These are phyloP conservation scores for Coemansia sp. DNA, from an alignment of 192 early-diverging fungal genomes.

Conservation along the genomic window DNA sequence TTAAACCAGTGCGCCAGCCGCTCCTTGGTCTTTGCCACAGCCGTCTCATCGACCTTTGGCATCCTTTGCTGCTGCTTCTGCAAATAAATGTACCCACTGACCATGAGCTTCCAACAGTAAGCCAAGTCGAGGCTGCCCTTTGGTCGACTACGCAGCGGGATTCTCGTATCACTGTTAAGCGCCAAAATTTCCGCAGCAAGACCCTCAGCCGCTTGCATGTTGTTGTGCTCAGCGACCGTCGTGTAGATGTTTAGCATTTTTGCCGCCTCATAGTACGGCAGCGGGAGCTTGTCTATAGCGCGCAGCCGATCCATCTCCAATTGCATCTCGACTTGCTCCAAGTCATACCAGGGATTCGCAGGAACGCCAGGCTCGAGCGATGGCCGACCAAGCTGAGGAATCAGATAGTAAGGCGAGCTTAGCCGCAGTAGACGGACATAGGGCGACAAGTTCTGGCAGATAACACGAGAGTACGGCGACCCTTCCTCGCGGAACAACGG, in stretches of 20 bases:
- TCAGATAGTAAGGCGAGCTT: constrained; percentile 37
- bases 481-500: constrained; percentile 45
- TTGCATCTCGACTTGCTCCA: constrained; percentile 43
- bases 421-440: constrained; percentile 34
- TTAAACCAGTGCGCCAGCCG: constrained; percentile 39
- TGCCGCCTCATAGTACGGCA: constrained; percentile 25
- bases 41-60: background rate
- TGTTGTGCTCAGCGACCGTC: constrained; percentile 42
- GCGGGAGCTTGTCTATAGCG: constrained; percentile 50
- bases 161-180: constrained; percentile 19
- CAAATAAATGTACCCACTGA: constrained; percentile 30
- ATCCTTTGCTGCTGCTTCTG: constrained; percentile 19
- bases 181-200: constrained; percentile 38
- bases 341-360: constrained; percentile 30
- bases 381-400: constrained; percentile 15
- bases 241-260: constrained; percentile 48
- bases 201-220: constrained; percentile 38
- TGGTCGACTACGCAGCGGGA: constrained; percentile 26
- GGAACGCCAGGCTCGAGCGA: constrained; percentile 1
- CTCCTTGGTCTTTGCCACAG: background rate
- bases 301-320: constrained; percentile 50
- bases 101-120: constrained; percentile 39
- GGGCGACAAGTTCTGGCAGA: constrained; percentile 11
- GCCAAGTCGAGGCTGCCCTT: constrained; percentile 25
- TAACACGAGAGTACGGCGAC: constrained; percentile 41